Percentiles rank a stretch among this genome's conserved stretches.
These are phyloP conservation scores for Ceratobasidium sp. DNA, from an alignment of 1,284 basidiomycete species.

Conservation along the genomic window DNA sequence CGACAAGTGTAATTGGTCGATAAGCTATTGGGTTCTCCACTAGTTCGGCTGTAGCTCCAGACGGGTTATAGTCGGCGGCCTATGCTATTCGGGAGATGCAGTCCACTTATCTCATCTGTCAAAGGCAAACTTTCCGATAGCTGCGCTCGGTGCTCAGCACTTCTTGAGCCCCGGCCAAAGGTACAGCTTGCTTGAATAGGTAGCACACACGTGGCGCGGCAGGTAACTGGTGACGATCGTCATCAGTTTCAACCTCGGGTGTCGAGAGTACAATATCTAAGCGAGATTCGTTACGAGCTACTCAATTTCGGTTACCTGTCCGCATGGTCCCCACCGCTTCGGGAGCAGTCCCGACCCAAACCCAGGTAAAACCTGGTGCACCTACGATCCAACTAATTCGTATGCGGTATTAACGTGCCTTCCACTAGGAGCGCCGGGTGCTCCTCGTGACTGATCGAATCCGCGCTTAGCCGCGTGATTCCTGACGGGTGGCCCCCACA, in stretches of 20 bases:
- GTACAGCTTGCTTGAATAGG: background rate
- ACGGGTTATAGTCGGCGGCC: background rate
- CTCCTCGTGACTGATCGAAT: constrained; percentile 7
- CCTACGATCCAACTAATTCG: too few relatives aligned
- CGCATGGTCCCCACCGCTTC: constrained; percentile 4
- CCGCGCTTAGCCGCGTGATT: too few relatives aligned
- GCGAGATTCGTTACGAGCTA: constrained; percentile 7
- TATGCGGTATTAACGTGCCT: background rate
- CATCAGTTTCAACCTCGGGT: constrained; percentile 14
- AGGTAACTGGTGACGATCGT: constrained; percentile 1
- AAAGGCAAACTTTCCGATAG: constrained; percentile 1
- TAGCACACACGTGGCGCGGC: background rate
- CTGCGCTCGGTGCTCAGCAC: background rate
- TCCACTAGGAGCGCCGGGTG: background rate
- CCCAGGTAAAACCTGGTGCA: background rate
- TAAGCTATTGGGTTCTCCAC: background rate
- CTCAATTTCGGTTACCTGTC: background rate
- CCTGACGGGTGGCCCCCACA: background rate
- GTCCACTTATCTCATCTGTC: background rate
- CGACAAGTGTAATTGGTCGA: background rate
- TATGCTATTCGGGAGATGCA: background rate
- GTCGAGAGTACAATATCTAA: constrained; percentile 8
- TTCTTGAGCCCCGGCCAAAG: background rate
- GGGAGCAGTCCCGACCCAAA: background rate
- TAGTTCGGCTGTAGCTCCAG: background rate